Evolutionary conservation across 1,139 yeast species (phyloP), one percentile per base, ranked within the genome.

Genomic region (Scheffersomyces lignicola): DNA sequence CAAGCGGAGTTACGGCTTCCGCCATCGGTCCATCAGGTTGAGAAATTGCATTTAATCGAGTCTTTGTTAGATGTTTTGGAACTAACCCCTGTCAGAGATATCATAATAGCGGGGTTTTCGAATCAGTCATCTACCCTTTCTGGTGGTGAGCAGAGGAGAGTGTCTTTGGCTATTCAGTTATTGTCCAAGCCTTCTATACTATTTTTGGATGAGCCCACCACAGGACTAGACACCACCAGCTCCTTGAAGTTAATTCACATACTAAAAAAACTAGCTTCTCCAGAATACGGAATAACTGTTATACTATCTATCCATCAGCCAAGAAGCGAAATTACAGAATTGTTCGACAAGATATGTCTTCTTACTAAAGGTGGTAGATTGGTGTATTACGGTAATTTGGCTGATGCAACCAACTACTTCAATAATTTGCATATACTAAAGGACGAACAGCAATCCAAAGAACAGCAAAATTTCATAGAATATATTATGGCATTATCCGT

Each of bases 141-240:
- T 2, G 96, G 96, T 5, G 96, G 96, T 21, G 96, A 88, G 50
- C 84, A 83, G 52, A 60, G 96, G 48, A 60, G 96, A 41, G 69
- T 86, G 2, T 80, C 89, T 36, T 76, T 87, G 35, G 96, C 89
- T 0, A 79, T 85, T 13, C 96, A 87, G 53, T 61, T 88, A 47
- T 63, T 88, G 22, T 75, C 86, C 2, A 82, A 80, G 43, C 96
- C 96, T 0, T 79, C 90, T 0, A 62, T 87, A 2, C 59, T 88
- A 42, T 86, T 87, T 48, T 61, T 88, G 31, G 96, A 88, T 54
- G 96, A 88, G 50, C 95, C 96, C 2, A 88, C 96, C 0, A 86
- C 96, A 0, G 96, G 96, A 0, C 62, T 88, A 22, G 96, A 88
- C 54, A 83, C 95, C 2, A 78, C 80, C 36, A 80, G 89, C 8